Evolutionary conservation across 139 green algal genomes (phyloP), one percentile per base, ranked within the genome.

Genomic region (Chlamydomonas eustigma): DNA sequence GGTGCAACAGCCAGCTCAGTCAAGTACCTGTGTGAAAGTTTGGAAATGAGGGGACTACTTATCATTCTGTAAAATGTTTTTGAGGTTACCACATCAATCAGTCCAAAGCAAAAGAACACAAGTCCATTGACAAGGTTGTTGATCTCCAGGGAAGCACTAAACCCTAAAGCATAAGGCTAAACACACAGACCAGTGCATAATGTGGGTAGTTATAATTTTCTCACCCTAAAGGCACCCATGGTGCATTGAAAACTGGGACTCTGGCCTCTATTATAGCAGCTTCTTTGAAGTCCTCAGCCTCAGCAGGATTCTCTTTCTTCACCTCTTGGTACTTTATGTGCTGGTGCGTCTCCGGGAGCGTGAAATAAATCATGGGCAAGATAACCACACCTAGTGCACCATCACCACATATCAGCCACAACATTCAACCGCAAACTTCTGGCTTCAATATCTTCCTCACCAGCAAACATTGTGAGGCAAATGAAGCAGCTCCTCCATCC

Each of bases 401-500:
- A n/a, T n/a, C n/a, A n/a, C n/a, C n/a, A n/a, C n/a, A n/a, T n/a
- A n/a, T n/a, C n/a, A n/a, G n/a, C n/a, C 44, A 58, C 44, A 28
- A 58, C 12, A 58, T 58, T 18, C 44, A 12, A 12, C 44, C 44
- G 12, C 18, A 28, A 12, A 58, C 12, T 28, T 18, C 44, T 18
- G 12, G 12, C 12, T 58, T 58, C 44, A 58, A 12, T 18, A 12
- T 18, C 18, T 58, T 58, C 12, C 12, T 58, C 44, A 58, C 52
- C 52, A 33, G 12, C 6, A 8, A 68, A 31, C 52, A 68, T 4
- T 4, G 52, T 68, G 12, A 68, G 52, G 52, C 12, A 22, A 28
- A 68, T 68, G 52, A 68, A 68, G 52, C 52, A 68, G 52, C 52
- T 68, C n/a, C 52, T 25, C 52, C 52, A 68, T 8, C 52, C 52